Conservation (phyloP, 768 basidiomycete species). For the Trametes cubensis region DNA sequence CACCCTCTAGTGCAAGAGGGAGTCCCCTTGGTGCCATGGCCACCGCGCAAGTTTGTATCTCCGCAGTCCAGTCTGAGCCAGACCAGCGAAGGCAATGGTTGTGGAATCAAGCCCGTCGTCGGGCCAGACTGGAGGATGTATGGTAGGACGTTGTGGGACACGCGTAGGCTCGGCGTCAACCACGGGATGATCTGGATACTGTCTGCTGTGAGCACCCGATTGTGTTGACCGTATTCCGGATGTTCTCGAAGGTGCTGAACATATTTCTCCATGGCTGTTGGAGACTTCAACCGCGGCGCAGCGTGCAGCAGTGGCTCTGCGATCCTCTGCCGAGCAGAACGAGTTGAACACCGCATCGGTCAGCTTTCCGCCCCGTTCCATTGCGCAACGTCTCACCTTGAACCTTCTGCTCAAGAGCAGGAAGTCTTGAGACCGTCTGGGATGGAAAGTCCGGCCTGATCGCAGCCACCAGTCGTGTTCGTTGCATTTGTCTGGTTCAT, state of each 20-base stretch:
- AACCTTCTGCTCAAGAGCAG: neutral
- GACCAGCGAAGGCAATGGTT: neutral
- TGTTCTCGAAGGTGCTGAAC: neutral
- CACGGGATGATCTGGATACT: neutral
- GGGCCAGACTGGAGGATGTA: neutral
- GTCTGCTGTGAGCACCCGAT: neutral
- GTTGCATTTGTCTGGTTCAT: neutral
- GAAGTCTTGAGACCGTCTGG: neutral
- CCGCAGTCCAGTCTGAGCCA: neutral
- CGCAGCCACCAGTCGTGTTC: neutral
- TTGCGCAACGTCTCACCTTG: neutral
- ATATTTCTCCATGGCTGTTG: neutral
- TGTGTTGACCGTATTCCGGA: neutral
- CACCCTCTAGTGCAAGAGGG: neutral
- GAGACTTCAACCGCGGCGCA: neutral
- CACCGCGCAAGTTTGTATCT: neutral
- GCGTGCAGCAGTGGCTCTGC: neutral
- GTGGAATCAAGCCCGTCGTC: neutral
- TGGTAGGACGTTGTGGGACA: neutral
- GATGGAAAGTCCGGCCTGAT: too few relatives aligned
- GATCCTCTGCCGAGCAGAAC: neutral
- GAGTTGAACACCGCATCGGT: too few relatives aligned
- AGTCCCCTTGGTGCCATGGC: neutral
- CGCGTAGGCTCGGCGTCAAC: neutral
- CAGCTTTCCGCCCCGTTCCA: too few relatives aligned